Conservation (phyloP, 2,329 filamentous ascomycete species). For the Apiospora malaysiana region DNA sequence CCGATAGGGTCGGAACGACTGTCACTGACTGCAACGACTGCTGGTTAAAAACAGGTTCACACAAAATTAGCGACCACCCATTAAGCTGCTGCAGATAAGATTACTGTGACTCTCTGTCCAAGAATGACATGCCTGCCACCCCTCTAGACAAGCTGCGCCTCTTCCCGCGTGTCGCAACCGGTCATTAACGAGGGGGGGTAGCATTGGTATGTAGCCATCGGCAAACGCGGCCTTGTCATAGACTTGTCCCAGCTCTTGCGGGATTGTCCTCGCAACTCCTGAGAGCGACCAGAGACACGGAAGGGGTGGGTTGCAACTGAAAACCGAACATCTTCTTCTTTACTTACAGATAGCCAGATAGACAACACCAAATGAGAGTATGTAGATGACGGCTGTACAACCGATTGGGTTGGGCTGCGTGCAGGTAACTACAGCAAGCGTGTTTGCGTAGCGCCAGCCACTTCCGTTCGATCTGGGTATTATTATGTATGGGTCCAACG, state of each 20-base stretch:
- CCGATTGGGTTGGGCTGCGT: slow-evolving; percentile 10
- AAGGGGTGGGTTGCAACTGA: slow-evolving; percentile 1
- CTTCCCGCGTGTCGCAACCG: slow-evolving; percentile 13
- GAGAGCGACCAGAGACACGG: neutral
- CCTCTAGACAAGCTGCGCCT: slow-evolving; percentile 6
- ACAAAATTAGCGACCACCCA: slow-evolving; percentile 11
- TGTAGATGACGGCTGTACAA: slow-evolving; percentile 6
- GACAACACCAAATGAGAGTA: neutral
- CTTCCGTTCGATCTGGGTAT: neutral
- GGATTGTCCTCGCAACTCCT: too few relatives aligned
- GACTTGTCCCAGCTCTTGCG: neutral
- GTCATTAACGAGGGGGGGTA: slow-evolving; percentile 5
- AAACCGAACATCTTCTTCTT: neutral
- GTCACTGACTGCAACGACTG: neutral
- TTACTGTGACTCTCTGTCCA: slow-evolving; percentile 6
- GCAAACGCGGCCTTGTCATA: neutral
- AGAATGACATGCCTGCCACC: neutral
- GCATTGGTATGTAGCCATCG: neutral
- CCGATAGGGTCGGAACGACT: neutral
- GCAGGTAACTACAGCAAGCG: slow-evolving; percentile 17
- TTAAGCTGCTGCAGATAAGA: slow-evolving; percentile 11
- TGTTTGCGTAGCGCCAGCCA: slow-evolving; percentile 9
- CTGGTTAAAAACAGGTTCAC: slow-evolving; percentile 9
- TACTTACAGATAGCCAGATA: slow-evolving; percentile 11
- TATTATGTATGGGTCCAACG: slow-evolving; percentile 10